These are phyloP conservation scores for Barnettozyma populi DNA, from an alignment of 805 yeast genomes.

Conservation along the genomic window DNA sequence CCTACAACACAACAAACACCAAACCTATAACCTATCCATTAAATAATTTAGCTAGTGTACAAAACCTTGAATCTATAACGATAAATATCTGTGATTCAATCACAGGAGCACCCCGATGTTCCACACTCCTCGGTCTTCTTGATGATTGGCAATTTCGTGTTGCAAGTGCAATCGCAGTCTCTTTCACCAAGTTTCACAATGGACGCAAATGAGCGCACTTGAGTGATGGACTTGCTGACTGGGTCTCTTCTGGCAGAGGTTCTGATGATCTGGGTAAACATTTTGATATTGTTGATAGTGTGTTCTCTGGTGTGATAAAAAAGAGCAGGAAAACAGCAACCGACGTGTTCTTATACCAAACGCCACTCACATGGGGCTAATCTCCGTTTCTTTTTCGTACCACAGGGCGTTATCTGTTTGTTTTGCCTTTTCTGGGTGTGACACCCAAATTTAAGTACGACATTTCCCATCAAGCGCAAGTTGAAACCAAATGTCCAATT, in stretches of 20 bases:
- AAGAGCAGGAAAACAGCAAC: background rate
- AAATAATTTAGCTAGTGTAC: background rate
- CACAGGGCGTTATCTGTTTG: background rate
- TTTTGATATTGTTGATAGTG: constrained; percentile 1
- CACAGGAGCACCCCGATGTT: constrained; percentile 25
- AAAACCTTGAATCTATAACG: background rate
- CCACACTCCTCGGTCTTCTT: constrained; percentile 24
- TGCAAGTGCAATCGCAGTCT: constrained; percentile 27
- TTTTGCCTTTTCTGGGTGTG: background rate
- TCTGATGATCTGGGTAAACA: constrained; percentile 17
- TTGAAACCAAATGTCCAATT: background rate
- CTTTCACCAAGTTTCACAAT: constrained; percentile 15
- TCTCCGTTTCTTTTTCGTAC: background rate
- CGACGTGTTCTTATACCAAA: background rate
- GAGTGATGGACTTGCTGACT: constrained; percentile 3
- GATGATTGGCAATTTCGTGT: constrained; percentile 10
- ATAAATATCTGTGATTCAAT: background rate
- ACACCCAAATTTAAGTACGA: background rate
- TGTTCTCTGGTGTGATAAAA: background rate
- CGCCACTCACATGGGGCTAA: background rate
- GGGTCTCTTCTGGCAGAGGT: constrained; percentile 17
- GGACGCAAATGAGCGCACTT: constrained; percentile 11
- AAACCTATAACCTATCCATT: constrained; percentile 1
- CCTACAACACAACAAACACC: background rate
- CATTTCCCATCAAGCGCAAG: background rate